Conservation (phyloP, 768 basidiomycete genomes). For the Psilocybe cubensis region DNA sequence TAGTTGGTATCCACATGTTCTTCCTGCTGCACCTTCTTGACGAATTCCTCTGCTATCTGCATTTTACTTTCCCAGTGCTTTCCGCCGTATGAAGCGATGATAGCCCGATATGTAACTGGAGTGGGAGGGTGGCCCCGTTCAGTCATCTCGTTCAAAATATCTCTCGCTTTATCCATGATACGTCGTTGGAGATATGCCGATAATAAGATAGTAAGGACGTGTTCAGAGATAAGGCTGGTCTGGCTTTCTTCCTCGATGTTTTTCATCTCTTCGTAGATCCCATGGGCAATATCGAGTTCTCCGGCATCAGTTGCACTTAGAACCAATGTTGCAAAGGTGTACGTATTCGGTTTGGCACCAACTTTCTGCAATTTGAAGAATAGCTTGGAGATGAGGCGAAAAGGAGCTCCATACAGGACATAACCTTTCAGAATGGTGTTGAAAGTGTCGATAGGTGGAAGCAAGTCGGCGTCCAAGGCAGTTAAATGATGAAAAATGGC, state of each 20-base stretch:
- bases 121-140: constrained; percentile 65
- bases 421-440: constrained; percentile 87
- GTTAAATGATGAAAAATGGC: constrained; percentile 67
- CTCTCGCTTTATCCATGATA: constrained; percentile 57
- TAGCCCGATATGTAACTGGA: constrained; percentile 67
- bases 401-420: constrained; percentile 80
- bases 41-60: constrained; percentile 66
- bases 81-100: constrained; percentile 64
- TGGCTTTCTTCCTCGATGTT: constrained; percentile 38
- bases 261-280: constrained; percentile 75
- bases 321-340: constrained; percentile 75
- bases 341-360: constrained; percentile 58
- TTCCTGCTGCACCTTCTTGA: constrained; percentile 45
- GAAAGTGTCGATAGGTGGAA: constrained; percentile 62
- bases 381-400: constrained; percentile 58
- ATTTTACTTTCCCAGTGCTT: constrained; percentile 49
- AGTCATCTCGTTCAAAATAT: constrained; percentile 74
- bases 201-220: constrained; percentile 77
- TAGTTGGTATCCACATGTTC: constrained; percentile 3
- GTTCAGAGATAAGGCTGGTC: constrained; percentile 49
- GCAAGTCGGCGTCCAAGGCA: constrained; percentile 33
- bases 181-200: constrained; percentile 65
- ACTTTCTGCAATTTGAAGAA: constrained; percentile 57
- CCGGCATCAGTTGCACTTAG: constrained; percentile 82
- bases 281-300: constrained; percentile 61